These are phyloP conservation scores for Simmondsia chinensis DNA, from an alignment of 148 eudicot species.

Conservation along the genomic window DNA sequence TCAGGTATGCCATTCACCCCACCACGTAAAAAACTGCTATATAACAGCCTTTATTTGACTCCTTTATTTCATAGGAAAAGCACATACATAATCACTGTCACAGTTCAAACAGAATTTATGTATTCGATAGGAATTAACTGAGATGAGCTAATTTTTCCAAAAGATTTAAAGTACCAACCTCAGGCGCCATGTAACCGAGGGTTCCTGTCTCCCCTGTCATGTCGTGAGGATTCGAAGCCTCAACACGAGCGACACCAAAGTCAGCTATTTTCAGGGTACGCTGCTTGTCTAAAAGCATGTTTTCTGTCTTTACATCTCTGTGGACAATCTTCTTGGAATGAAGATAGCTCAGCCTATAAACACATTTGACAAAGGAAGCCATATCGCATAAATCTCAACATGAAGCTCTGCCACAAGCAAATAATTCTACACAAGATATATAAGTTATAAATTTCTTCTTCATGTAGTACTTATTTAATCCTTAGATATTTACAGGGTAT, in stretches of 20 bases:
- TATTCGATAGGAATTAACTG: neutral
- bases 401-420: neutral
- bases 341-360: conserved; percentile 67
- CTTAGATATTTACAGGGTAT: too few species aligned
- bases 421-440: too few species aligned
- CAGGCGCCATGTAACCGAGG: conserved; percentile 96
- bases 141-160: neutral
- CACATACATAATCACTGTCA: too few species aligned
- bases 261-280: conserved; percentile 75
- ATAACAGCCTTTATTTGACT: too few species aligned
- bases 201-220: conserved; percentile 97
- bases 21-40: too few species aligned
- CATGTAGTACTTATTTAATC: too few species aligned
- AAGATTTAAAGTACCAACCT: conserved; percentile 35
- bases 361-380: neutral
- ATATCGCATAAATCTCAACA: neutral
- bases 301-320: conserved; percentile 90
- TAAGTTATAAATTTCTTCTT: too few species aligned
- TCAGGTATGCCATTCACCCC: too few species aligned
- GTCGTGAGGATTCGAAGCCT: conserved; percentile 86
- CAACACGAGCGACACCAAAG: conserved; percentile 88
- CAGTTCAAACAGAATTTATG: too few species aligned
- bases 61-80: too few species aligned
- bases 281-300: conserved; percentile 79
- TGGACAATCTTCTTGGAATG: conserved; percentile 76